Percentiles rank a stretch among this genome's conserved stretches.
phyloP scores from a whole-genome alignment of 78 protist genomes.

The Chrysochromulina parva region DNA sequence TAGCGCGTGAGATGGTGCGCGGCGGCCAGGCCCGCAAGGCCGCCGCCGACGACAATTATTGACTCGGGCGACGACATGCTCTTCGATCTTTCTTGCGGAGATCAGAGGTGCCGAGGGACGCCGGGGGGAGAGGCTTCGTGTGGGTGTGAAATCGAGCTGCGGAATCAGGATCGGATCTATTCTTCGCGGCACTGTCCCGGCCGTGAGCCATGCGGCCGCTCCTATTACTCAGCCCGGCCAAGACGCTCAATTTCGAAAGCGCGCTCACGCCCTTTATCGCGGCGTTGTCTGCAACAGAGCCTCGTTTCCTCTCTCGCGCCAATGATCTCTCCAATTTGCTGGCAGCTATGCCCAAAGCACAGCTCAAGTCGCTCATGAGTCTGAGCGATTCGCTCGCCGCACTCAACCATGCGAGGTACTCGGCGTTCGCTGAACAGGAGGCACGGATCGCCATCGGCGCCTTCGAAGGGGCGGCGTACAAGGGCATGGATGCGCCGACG shows the following conservation, averaged over 20 bases:
- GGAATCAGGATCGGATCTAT: no score
- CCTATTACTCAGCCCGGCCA: no score
- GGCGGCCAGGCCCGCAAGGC: no score
- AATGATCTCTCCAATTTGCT: background rate
- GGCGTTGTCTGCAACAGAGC: background rate
- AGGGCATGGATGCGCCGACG: background rate
- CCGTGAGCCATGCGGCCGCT: no score
- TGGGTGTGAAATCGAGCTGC: no score
- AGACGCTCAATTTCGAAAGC: background rate
- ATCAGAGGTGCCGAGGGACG: no score
- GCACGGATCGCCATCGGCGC: background rate
- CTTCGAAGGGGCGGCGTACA: background rate
- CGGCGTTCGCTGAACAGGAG: background rate
- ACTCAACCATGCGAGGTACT: background rate
- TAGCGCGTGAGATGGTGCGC: no score
- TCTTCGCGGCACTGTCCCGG: no score
- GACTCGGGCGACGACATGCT: no score
- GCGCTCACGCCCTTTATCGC: background rate
- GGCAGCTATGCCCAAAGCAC: background rate
- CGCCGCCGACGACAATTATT: no score
- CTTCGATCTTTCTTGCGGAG: no score
- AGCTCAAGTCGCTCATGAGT: background rate
- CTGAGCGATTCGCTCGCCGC: background rate
- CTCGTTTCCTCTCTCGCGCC: background rate
- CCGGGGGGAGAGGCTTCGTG: no score